These are phyloP conservation scores for Ceraceosorus guamensis DNA, from an alignment of 1,284 basidiomycete species.

Conservation along the genomic window DNA sequence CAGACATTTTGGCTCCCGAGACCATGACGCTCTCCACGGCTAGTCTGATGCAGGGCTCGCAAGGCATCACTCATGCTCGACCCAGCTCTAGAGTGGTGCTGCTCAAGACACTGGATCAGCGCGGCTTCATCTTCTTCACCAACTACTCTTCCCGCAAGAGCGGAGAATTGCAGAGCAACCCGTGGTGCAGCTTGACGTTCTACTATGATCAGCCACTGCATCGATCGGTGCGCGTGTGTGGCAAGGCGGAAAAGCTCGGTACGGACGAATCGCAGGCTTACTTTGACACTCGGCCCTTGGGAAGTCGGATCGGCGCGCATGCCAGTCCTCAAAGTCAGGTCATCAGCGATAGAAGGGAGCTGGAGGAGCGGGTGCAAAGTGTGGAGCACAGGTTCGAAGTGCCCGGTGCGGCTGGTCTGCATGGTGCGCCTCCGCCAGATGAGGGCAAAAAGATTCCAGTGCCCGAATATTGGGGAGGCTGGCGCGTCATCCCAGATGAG, in stretches of 20 bases:
- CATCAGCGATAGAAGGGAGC: constrained; percentile 60
- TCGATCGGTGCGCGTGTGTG: constrained; percentile 75
- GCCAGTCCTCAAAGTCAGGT: constrained; percentile 77
- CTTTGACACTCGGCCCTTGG: constrained; percentile 73
- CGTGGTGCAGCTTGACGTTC: constrained; percentile 69
- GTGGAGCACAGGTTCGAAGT: constrained; percentile 61
- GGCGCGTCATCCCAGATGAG: constrained; percentile 80
- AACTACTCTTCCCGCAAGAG: constrained; percentile 93
- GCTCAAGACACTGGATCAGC: constrained; percentile 68
- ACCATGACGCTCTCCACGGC: constrained; percentile 43
- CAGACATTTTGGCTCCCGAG: constrained; percentile 37
- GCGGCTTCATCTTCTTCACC: constrained; percentile 88
- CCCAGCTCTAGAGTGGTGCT: constrained; percentile 85
- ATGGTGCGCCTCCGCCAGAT: constrained; percentile 33
- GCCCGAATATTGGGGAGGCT: constrained; percentile 94
- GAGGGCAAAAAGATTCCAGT: constrained; percentile 56
- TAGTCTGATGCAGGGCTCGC: constrained; percentile 1
- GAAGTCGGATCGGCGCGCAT: constrained; percentile 82
- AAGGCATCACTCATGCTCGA: constrained; percentile 13
- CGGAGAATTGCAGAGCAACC: constrained; percentile 62
- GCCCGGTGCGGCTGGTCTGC: constrained; percentile 45
- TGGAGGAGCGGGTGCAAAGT: constrained; percentile 61
- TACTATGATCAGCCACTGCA: constrained; percentile 79
- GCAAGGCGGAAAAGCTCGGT: constrained; percentile 69
- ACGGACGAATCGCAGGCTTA: constrained; percentile 71